Base-by-base conservation (phyloP, 306 rosid species). In the Sechiopsis laciniata region DNA sequence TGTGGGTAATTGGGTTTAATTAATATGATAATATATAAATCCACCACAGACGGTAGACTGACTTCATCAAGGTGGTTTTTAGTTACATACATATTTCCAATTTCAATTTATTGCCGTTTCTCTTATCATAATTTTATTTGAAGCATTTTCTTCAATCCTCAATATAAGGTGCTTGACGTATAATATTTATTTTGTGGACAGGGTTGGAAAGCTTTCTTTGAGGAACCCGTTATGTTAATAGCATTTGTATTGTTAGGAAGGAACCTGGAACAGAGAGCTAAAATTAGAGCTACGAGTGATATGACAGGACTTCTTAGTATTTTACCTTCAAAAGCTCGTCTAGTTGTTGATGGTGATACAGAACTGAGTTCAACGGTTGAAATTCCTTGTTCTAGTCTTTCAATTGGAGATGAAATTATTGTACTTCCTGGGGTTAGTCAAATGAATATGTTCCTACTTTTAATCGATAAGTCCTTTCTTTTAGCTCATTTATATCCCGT, bases 181-280 rank as follows among this genome's bases (percentile, higher is more conserved):
- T 78, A 72, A 40, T 74, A 48, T 22, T 71, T 86, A 56, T 80
- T 63, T 59, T 68, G 32, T 68, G 13, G 46, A 85, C 91, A 93
- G 98, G 98, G 98, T 26, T 93, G 98, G 98, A 90, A 87, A 88
- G 87, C 97, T 11, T 93, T 93, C 88, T 93, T 93, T 79, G 98
- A 93, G 85, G 98, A 93, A 72, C 98, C 98, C 64, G 91, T 93
- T 59, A 93, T 93, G 98, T 88, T 93, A 55, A 93, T 93, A 74
- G 98, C 98, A 78, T 93, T 93, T 63, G 97, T 93, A 76, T 86
- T 93, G 85, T 80, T 93, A 74, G 98, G 98, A 76, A 87, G 96
- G 86, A 93, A 93, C 85, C 96, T 93, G 57, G 98, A 93, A 76
- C 98, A 86, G 83, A 87, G 97, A 83, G 98, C 98, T 76, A 93